Evolutionary conservation across 2,329 filamentous ascomycete species (phyloP), one percentile per base, ranked within the genome.

Genomic region (Biscogniauxia mediterranea): DNA sequence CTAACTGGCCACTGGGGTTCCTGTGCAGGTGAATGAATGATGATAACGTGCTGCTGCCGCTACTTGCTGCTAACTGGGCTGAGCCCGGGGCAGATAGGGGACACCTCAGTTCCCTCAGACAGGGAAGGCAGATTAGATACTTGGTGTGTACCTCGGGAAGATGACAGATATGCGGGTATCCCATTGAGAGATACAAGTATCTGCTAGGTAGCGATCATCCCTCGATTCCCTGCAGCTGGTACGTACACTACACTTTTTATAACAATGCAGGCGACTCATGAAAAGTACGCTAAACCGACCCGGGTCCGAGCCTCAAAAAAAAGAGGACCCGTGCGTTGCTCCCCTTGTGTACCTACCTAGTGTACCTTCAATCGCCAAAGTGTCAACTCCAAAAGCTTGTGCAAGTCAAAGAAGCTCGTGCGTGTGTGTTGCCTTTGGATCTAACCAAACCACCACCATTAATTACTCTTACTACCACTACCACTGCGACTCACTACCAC

Each of bases 331-430:
- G 51, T 42, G n/a, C 11, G 21, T 38, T 51, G 42, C 21, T 21
- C 38, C 51, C 38, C 51, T 21, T 38, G 42, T 55, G 54, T 23
- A 23, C 2, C 2, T 23, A 3, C 7, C 2, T 38, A 15, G 13
- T 59, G 62, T 60, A 19, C 54, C 58, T 60, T 58, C 60, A 68
- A 67, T 67, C 66, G 67, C 68, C 67, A 70, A 70, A 68, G 67
- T 70, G 69, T 70, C 69, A 68, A 67, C 65, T 68, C 59, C 55
- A 64, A 57, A 58, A 54, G 53, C 49, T 57, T 56, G 28, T 32
- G 28, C 49, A 26, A 42, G 38, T 11, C 2, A 46, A 17, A 17
- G 38, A 46, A 46, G 38, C 15, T 46, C 42, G 52, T 19, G 23
- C 50, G 51, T 58, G 56, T 60, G 57, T 42, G 46, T 53, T 53